These are phyloP conservation scores for Leishmania guyanensis DNA, from an alignment of 208 protist species.

Conservation along the genomic window DNA sequence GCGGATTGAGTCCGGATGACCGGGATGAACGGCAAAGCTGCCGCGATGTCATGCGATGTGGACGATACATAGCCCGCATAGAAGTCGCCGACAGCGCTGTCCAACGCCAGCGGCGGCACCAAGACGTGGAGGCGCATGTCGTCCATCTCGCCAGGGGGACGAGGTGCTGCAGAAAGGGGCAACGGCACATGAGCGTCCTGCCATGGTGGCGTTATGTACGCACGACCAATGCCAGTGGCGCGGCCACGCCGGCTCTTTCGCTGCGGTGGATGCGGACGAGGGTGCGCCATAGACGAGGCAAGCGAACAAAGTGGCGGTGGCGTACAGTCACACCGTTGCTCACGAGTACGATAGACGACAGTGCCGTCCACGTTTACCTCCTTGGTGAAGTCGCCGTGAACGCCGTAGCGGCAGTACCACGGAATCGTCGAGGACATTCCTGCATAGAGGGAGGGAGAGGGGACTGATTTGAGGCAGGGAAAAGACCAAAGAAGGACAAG, in stretches of 20 bases:
- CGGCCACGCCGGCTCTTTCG: background rate
- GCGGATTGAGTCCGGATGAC: background rate
- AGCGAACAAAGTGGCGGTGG: constrained; percentile 13
- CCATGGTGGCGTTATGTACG: background rate
- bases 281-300: background rate
- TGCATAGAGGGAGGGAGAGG: background rate
- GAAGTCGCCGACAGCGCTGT: constrained; percentile 4
- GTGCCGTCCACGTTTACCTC: constrained; percentile 48
- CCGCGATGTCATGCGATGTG: background rate
- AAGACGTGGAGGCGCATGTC: background rate
- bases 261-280: background rate
- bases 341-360: constrained; percentile 37
- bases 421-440: constrained; percentile 21
- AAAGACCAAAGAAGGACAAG: background rate
- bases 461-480: background rate
- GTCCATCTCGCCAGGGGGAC: background rate
- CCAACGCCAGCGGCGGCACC: constrained; percentile 4
- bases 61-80: constrained; percentile 11
- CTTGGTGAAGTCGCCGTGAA: constrained; percentile 40
- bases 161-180: background rate
- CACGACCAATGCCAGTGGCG: background rate
- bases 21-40: background rate
- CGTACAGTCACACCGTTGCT: constrained; percentile 43
- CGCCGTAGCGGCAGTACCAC: constrained; percentile 48
- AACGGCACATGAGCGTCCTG: background rate